A percentile compares a stretch with the other conserved stretches of the same genome.
These are phyloP conservation scores for Lentinula guzmanii DNA, from an alignment of 768 basidiomycete species.

Conservation along the genomic window DNA sequence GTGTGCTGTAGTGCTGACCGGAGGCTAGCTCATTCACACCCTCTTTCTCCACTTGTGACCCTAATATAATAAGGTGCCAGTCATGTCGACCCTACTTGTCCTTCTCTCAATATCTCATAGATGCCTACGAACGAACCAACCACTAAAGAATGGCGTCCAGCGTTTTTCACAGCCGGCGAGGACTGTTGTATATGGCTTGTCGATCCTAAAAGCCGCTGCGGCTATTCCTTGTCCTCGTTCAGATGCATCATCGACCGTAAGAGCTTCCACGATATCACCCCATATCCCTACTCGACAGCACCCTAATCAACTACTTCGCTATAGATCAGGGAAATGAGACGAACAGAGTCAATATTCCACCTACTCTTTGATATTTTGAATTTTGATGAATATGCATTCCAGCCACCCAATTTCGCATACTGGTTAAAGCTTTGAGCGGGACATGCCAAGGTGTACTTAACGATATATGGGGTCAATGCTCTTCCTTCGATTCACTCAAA, in stretches of 20 bases:
- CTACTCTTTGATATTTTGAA: background rate
- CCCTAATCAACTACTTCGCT: background rate
- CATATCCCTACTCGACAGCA: background rate
- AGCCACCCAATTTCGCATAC: constrained; percentile 1
- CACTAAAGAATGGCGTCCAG: constrained; percentile 5
- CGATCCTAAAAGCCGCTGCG: background rate
- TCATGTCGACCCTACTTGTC: background rate
- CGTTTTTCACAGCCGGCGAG: background rate
- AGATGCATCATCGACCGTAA: constrained; percentile 2
- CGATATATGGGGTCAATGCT: too few species aligned
- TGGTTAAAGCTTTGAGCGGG: background rate
- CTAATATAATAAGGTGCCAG: background rate
- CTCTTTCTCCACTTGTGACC: background rate
- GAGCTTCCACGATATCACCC: background rate
- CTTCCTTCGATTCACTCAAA: too few species aligned
- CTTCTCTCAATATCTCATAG: background rate
- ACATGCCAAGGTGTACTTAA: background rate
- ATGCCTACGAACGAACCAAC: constrained; percentile 1
- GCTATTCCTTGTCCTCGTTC: background rate
- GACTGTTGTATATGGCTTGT: constrained; percentile 6
- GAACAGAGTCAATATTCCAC: background rate
- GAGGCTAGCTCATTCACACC: background rate
- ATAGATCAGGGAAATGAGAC: background rate
- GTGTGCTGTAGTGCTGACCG: background rate
- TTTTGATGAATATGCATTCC: background rate